These are phyloP conservation scores for Conringia planisiliqua DNA, from an alignment of 345 rosid genomes.

Conservation along the genomic window DNA sequence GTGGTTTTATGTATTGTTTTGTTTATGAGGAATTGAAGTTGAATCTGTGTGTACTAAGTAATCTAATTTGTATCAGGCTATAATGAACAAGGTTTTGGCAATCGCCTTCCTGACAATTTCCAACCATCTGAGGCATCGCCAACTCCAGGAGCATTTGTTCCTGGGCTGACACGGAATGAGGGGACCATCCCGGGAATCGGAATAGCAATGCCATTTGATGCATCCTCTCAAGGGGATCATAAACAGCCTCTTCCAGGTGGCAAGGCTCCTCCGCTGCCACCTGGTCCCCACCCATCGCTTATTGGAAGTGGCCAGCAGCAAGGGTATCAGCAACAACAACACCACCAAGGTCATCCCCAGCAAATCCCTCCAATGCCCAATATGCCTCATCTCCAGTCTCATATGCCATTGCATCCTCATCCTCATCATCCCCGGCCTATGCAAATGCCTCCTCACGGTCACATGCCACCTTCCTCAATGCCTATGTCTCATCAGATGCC, in stretches of 20 bases:
- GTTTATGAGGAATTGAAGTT: neutral
- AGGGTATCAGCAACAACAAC: constrained; percentile 83
- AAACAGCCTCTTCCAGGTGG: constrained; percentile 56
- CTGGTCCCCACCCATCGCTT: constrained; percentile 97
- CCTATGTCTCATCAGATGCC: constrained; percentile 60
- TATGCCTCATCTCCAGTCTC: constrained; percentile 85
- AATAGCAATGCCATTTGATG: constrained; percentile 71
- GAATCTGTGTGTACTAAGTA: neutral
- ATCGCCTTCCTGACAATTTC: constrained; percentile 76
- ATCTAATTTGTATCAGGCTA: constrained; percentile 47
- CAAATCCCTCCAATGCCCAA: constrained; percentile 75
- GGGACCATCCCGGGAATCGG: constrained; percentile 97
- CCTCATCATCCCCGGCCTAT: constrained; percentile 81
- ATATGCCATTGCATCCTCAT: constrained; percentile 69
- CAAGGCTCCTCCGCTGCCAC: constrained; percentile 94
- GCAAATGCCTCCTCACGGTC: constrained; percentile 73
- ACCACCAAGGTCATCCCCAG: constrained; percentile 66
- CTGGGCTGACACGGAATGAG: constrained; percentile 80
- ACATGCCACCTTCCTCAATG: constrained; percentile 52
- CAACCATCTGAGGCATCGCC: constrained; percentile 63
- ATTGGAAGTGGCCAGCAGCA: constrained; percentile 71
- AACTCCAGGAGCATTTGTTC: constrained; percentile 79
- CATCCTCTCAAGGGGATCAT: constrained; percentile 79
- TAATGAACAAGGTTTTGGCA: constrained; percentile 75
- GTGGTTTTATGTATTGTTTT: neutral